Base-by-base conservation (phyloP, 345 rosid species). In the Dovyalis caffra region DNA sequence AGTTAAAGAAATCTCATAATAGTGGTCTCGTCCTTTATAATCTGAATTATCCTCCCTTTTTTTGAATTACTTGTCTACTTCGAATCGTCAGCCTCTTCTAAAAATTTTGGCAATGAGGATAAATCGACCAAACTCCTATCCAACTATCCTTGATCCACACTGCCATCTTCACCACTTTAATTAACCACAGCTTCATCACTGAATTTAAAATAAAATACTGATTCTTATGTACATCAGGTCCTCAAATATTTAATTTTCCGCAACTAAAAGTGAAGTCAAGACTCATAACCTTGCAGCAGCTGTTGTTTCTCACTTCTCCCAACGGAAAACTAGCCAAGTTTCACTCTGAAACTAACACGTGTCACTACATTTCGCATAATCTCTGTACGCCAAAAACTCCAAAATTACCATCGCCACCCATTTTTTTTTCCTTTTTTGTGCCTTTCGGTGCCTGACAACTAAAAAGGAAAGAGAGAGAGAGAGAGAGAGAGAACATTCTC, bases 271-370 rank as follows among this genome's bases (percentile, higher is more conserved):
- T 1, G 56, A 49, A 18, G 56, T 6, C 56, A 20, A 16, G 18
- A 11, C 37, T 23, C 32, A 60, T 1, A 11, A 26, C 64, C 28
- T 47, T n/a, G n/a, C n/a, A 60, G 64, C 56, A 47, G 21, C n/a
- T 47, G n/a, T 18, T 18, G n/a, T 8, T 6, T 2, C 47, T 40
- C 16, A 8, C 64, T n/a, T 15, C 58, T 15, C 18, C 11, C 58
- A 14, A 11, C 72, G 69, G 60, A 38, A 45, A 58, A 69, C 58
- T 35, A 16, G 80, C 84, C 77, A 2, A 65, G 64, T 31, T n/a
- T 25, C 8, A 37, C 82, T 79, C 68, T 16, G 23, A 2, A 61
- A 0, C 1, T 16, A 74, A 81, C 87, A 88, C 89, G 86, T 84
- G 89, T 72, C 83, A 70, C 28, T 58, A 53, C 73, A 0, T 64